phyloP scores from a whole-genome alignment of 805 yeast genomes.

The Zygotorulaspora danielsina region DNA sequence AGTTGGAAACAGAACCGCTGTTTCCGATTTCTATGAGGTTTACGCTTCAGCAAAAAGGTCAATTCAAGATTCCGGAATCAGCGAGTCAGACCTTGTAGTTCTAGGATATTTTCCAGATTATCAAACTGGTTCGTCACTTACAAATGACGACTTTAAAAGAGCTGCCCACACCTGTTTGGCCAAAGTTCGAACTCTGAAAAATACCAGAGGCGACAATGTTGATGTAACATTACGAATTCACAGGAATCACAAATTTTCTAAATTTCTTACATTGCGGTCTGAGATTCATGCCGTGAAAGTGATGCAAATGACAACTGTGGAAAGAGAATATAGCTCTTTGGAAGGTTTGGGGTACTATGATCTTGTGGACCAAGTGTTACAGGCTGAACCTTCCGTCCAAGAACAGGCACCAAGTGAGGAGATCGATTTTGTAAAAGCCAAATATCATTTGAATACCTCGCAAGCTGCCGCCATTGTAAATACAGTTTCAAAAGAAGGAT shows the following conservation, averaged over 20 bases:
- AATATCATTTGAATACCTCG: conserved; percentile 70
- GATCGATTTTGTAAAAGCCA: conserved; percentile 41
- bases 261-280: conserved; percentile 56
- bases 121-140: conserved; percentile 25
- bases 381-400: conserved; percentile 51
- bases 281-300: conserved; percentile 66
- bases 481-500: conserved; percentile 63
- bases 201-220: conserved; percentile 56
- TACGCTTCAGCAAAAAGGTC: conserved; percentile 60
- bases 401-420: conserved; percentile 33
- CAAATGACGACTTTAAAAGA: conserved; percentile 35
- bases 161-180: conserved; percentile 64
- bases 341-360: conserved; percentile 81
- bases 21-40: conserved; percentile 84
- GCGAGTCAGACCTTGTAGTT: conserved; percentile 74
- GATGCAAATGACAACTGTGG: conserved; percentile 85
- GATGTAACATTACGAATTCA: conserved; percentile 73
- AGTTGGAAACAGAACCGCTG: conserved; percentile 75
- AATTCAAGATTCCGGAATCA: conserved; percentile 48
- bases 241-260: conserved; percentile 43
- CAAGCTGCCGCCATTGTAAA: conserved; percentile 89
- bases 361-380: conserved; percentile 58
- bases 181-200: conserved; percentile 68
- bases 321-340: conserved; percentile 84
- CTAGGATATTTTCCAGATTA: conserved; percentile 50